Base-by-base conservation (phyloP, 1,284 basidiomycete species). In the Cutaneotrichosporon curvatum region DNA sequence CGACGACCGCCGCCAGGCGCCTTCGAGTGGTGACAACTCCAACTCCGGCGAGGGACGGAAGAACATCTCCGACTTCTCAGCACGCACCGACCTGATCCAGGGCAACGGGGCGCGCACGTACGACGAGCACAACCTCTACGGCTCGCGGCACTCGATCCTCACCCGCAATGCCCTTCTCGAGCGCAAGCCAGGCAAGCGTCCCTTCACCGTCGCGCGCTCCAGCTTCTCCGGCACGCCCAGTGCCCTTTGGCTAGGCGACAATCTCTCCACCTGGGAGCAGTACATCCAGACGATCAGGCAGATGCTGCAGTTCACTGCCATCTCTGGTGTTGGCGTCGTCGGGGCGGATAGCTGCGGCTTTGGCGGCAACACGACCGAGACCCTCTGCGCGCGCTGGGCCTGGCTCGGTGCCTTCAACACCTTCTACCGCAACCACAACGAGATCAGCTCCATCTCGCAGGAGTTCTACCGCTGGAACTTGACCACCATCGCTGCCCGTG, bases 391-490 rank as follows among this genome's bases (percentile, higher is more conserved):
- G 50, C 78, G 85, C 19, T 88, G 85, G 85, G 43, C 51, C 1
- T 53, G 51, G 51, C 74, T 87, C 11, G 76, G 81, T 2, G 84
- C 85, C 0, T 73, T 73, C 61, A 64, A 57, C 53, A 62, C 63
- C 3, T 70, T 68, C 53, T 67, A 60, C 58, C 50, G 67, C 48
- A 66, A 67, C 51, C 68, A 69, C 48, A 68, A 68, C 45, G 56
- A 55, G 40, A 44, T 51, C 35, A 34, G 35, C 19, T 48, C 58
- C 9, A 55, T 68, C 19, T 37, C 55, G 10, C 84, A 85, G 62
- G 84, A 86, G 61, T 83, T 83, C 1, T 86, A 82, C 59, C 73
- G 77, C 31, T 87, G 85, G 84, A 79, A 82, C 40, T 81, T 81
- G 18, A 81, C 74, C n/a, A 82, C 83, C 2, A 84, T 86, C 47